Conservation (phyloP, 129 eudicot species). For the Erigeron canadensis region DNA sequence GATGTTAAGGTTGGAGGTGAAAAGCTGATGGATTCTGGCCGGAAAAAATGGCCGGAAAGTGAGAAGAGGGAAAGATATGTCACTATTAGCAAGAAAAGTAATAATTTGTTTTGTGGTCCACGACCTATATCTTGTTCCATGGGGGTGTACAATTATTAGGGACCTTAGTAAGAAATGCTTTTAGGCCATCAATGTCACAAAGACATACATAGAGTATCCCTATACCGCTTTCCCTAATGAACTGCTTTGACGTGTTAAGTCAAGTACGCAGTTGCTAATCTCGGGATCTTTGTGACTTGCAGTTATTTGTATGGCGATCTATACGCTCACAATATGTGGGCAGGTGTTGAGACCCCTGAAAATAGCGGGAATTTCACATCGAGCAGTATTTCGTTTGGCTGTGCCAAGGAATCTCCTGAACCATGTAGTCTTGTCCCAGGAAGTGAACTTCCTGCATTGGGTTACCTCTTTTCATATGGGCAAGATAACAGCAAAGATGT, state of each 20-base stretch:
- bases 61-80: too few relatives aligned
- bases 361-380: conserved; percentile 67
- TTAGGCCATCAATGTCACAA: too few relatives aligned
- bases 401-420: conserved; percentile 72
- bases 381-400: conserved; percentile 37
- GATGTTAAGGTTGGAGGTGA: too few relatives aligned
- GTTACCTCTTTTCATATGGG: conserved; percentile 72
- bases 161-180: too few relatives aligned
- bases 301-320: conserved; percentile 81
- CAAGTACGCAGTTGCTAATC: neutral
- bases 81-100: too few relatives aligned
- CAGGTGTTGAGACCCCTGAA: conserved; percentile 66
- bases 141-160: too few relatives aligned
- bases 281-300: conserved; percentile 22
- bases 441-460: conserved; percentile 54
- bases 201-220: too few relatives aligned
- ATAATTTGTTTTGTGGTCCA: too few relatives aligned
- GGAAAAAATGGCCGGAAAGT: too few relatives aligned
- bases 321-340: conserved; percentile 71
- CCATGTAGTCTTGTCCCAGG: conserved; percentile 56
- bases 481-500: conserved; percentile 64
- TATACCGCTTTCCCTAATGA: neutral
- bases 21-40: too few relatives aligned
- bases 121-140: too few relatives aligned
- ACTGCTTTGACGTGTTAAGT: neutral